Conservation (phyloP, 2,329 filamentous ascomycete genomes). For the Exutisphaerella laricina region DNA sequence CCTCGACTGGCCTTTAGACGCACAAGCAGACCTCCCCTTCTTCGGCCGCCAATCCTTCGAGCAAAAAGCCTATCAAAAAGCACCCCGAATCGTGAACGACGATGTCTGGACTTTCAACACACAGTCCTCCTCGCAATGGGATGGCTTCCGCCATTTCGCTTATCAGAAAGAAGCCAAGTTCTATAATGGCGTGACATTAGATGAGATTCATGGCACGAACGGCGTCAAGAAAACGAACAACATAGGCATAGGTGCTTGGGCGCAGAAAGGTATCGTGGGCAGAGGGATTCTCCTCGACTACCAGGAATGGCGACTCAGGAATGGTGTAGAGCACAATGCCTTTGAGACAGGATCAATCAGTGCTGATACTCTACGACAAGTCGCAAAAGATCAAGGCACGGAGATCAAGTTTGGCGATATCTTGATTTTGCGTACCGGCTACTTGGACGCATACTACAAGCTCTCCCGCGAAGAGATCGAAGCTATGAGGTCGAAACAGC, state of each 20-base stretch:
- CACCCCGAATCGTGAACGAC: conserved; percentile 53
- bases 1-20: conserved; percentile 56
- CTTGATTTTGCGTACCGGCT: conserved; percentile 48
- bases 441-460: conserved; percentile 38
- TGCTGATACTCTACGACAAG: conserved; percentile 39
- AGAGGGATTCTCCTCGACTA: conserved; percentile 53
- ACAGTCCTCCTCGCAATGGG: conserved; percentile 37
- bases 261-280: conserved; percentile 52
- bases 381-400: conserved; percentile 44
- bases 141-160: conserved; percentile 49
- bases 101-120: conserved; percentile 48
- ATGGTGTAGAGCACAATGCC: conserved; percentile 33
- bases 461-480: conserved; percentile 38
- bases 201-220: conserved; percentile 36
- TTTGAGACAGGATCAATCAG: conserved; percentile 35
- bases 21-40: conserved; percentile 48
- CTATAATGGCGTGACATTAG: conserved; percentile 37
- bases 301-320: conserved; percentile 43
- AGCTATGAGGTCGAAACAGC: conserved; percentile 34
- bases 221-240: conserved; percentile 33
- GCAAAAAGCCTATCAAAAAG: conserved; percentile 49
- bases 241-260: conserved; percentile 46
- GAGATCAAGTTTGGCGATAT: conserved; percentile 53
- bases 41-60: conserved; percentile 54
- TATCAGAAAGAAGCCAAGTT: conserved; percentile 43